Base-by-base conservation (phyloP, 1,284 basidiomycete species). In the Tylopilus sp. region DNA sequence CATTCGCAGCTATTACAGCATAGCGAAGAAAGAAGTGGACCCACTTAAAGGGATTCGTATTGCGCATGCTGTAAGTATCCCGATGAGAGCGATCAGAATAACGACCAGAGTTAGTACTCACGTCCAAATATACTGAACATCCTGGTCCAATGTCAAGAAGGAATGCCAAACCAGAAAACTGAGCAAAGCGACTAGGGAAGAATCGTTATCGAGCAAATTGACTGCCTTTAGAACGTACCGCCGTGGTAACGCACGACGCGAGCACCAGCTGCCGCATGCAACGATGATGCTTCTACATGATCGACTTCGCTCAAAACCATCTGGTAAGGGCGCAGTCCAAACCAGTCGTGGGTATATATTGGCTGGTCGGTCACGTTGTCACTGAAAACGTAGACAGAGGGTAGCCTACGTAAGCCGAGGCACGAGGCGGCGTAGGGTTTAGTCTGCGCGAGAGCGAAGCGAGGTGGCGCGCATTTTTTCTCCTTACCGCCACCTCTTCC, bases 1-100 rank as follows among this genome's bases (percentile, higher is more conserved):
- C 16, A 36, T 65, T 63, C 38, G 57, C 64, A 7, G 61, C 26
- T 57, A 73, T 61, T 1, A 61, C 60, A 53, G 16, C 57, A 58
- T 73, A 75, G 16, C 65, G 72, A 63, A 77, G 62, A 52, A 66
- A 69, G n/a, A 76, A 55, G 24, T 73, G 76, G 0, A 51, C 13
- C 73, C 74, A 76, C 52, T 75, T 76, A 33, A 66, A 66, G 8
- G 33, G 63, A 10, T 47, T 73, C 19, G 16, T 62, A 13, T 66
- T 66, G 24, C 18, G 63, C 74, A 74, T 76, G 6, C 72, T 72
- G 33, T 13, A 0, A 24, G 36, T 12, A 26, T 64, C 58, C 19
- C 22, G 41, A 57, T 44, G n/a, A 49, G 47, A n/a, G 16, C 15
- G 15, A 26, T 16, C n/a, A 19, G 24, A 18, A 38, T 4, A 18